Evolutionary conservation across 345 rosid species (phyloP).

Genomic region (Kernera saxatilis): DNA sequence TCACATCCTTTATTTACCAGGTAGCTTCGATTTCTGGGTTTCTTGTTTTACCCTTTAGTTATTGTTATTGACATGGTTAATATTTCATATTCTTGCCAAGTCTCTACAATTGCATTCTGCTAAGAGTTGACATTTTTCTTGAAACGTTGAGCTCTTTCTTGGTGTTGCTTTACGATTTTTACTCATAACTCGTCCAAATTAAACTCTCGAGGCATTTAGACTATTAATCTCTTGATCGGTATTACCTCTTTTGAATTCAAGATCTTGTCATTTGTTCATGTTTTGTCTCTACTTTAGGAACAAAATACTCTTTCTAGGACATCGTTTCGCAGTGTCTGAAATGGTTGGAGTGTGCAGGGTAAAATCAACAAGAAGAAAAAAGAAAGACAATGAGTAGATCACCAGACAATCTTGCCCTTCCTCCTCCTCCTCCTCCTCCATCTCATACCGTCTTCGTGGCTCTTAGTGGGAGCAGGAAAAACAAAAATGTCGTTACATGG

Average conservation of each 20-base stretch:
- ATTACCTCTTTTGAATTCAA: not conserved
- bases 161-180: not conserved
- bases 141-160: not conserved
- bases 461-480: conserved; percentile 52
- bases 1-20: not conserved
- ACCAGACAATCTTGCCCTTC: conserved; percentile 19
- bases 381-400: conserved; percentile 21
- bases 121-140: not conserved
- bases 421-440: conserved; percentile 26
- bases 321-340: not conserved
- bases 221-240: not conserved
- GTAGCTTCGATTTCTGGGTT: not conserved
- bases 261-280: not conserved
- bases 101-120: not conserved
- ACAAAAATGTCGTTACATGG: conserved; percentile 50
- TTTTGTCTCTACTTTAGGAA: not conserved
- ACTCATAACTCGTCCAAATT: not conserved
- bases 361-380: not conserved
- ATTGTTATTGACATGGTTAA: not conserved
- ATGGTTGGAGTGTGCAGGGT: conserved; percentile 16
- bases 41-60: not conserved
- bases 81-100: not conserved
- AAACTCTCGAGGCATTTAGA: not conserved
- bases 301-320: not conserved
- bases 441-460: conserved; percentile 46